Evolutionary conservation across 495 filamentous ascomycete genomes (phyloP), one percentile per base, ranked within the genome.

Genomic region (Xylona heveae): DNA sequence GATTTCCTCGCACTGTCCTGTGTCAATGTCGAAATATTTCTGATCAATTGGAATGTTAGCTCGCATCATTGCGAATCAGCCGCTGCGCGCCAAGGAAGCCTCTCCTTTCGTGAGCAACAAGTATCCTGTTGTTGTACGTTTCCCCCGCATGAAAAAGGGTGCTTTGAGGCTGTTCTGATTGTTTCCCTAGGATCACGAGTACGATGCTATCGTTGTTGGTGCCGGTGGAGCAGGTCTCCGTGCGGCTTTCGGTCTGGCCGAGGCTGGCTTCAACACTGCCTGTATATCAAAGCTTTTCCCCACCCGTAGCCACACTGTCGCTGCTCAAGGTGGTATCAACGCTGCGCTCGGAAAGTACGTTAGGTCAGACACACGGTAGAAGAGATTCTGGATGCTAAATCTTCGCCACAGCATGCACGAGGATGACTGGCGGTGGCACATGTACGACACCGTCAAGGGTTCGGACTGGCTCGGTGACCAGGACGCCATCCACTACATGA

Each of bases 401-500:
- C n/a, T n/a, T 39, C 14, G 37, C 19, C 13, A 23, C 13, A 71
- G 65, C 53, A 78, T 79, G 72, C 71, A 76, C 53, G 56, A 69
- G 50, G 85, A 95, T 53, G 85, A 95, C 62, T 95, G 85, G 85
- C 74, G 85, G 55, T 94, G 85, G 85, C 85, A 95, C 62, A 94
- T 94, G 85, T 95, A 94, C 64, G 85, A 95, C 57, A 95, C 85
- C 28, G 85, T 95, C 39, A 95, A 95, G 63, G 85, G 85, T 45
- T 90, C 79, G 34, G 85, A 95, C 64, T 95, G 85, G 85, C 68
- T 95, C 20, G 85, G 85, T 52, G 85, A 95, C 58, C 85, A 95
- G 60, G 85, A 95, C 57, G 85, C 85, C 31, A 95, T 95, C 49
- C 85, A 95, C 57, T 95, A 95, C 61, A 95, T 95, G 85, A 93